Evolutionary conservation across 139 green algal species (phyloP).

Genomic region (Zygnema cylindricum): DNA sequence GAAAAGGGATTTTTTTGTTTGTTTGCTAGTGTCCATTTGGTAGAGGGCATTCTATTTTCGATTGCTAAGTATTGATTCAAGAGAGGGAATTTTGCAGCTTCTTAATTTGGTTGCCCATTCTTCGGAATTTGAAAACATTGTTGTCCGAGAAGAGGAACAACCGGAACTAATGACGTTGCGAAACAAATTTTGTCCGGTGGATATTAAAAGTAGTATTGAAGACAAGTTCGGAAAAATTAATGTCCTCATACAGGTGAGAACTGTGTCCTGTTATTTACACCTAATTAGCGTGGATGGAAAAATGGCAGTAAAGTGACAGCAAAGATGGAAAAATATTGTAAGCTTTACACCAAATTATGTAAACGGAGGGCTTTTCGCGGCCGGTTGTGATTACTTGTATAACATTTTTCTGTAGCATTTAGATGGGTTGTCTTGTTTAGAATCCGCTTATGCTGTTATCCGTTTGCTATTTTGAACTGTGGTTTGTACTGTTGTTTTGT

Average conservation of each 20-base stretch:
- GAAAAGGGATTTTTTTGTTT: not conserved
- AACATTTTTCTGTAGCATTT: too few relatives aligned
- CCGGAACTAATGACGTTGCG: conserved; percentile 84
- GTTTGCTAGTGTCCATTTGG: not conserved
- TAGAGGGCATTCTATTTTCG: not conserved
- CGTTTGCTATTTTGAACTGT: too few relatives aligned
- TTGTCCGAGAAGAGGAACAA: conserved; percentile 93
- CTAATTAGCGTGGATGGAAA: too few relatives aligned
- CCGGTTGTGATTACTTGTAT: too few relatives aligned
- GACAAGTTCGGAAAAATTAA: conserved; percentile 90
- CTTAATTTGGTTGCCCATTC: conserved; percentile 83
- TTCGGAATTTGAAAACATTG: conserved; percentile 95
- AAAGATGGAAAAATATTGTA: too few relatives aligned
- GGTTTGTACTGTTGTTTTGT: too few relatives aligned
- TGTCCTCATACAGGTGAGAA: conserved; percentile 60
- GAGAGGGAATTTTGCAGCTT: conserved; percentile 22
- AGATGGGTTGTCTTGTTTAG: too few relatives aligned
- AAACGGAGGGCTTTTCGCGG: too few relatives aligned
- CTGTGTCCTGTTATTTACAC: not conserved
- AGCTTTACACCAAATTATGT: too few relatives aligned
- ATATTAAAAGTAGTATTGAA: conserved; percentile 80
- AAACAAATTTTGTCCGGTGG: conserved; percentile 68
- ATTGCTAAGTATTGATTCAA: not conserved
- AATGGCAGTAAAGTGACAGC: too few relatives aligned
- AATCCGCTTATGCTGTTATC: too few relatives aligned